Base-by-base conservation (phyloP, 495 filamentous ascomycete genomes). In the Lasiosphaeria ovina region DNA sequence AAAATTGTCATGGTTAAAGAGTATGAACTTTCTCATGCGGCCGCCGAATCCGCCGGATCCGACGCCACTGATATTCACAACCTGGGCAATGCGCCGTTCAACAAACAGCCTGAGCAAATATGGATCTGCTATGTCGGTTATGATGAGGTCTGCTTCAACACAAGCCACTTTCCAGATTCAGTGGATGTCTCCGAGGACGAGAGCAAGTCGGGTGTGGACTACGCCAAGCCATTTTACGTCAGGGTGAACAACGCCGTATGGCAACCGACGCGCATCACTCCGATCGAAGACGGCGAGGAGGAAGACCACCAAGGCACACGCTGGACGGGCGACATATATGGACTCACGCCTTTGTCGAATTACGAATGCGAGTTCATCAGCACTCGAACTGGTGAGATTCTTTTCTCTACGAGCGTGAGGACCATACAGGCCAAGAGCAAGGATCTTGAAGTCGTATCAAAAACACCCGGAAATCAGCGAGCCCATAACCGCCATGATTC, bases 1-100 rank as follows among this genome's bases (percentile, higher is more conserved):
- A 97, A 96, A 74, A 92, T 96, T 65, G 93, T 92, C 49, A 88
- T 96, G 68, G 85, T 93, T 68, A 92, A 94, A 69, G 92, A 96
- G 77, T 93, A 92, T 70, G 92, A 96, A 69, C 85, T 93, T 74
- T 90, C 89, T 57, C 87, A 91, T 71, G 85, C 88, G 40, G 79
- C 89, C 50, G 86, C 86, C 36, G 79, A 96, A 79, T 87, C 89
- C 61, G 77, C 81, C 55, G 82, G 89, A 71, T 82, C 88, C 67
- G 81, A 90, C 73, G 88, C 85, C 60, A 91, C 86, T 55, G 90
- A 93, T 68, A 86, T 84, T 52, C 82, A 88, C 67, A 89, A 93
- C 69, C 82, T 93, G 52, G 91, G 91, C 63, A 89, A 87, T 61
- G 87, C 89, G 64, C 85, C 90, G 50, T 88, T 92, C 67, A 79